Evolutionary conservation across 176 grass and related monocot species (phyloP), one percentile per base, ranked within the genome.

Genomic region (Tillandsia fasciculata): DNA sequence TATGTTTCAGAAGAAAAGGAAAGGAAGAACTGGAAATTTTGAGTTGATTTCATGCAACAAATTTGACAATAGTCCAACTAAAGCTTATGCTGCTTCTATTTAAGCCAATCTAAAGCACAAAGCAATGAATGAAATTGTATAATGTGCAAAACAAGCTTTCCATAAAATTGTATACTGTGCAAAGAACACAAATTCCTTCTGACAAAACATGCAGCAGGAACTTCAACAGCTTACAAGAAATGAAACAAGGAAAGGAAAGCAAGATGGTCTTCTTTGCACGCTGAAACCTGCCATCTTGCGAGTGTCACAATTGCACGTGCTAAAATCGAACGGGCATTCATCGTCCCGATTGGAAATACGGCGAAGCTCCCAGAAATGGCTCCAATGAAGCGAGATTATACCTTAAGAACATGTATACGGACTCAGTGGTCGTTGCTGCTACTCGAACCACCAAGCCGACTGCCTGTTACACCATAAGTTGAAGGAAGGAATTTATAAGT

Each of bases 401-500:
- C 26, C 74, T 84, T 49, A 97, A 26, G 71, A 97, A 97, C 70
- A 53, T 64, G 68, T 93, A 93, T 0, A 84, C 94, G 0, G 83
- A 78, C 27, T 93, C 89, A 0, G 89, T 99, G 61, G 12, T 90
- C 28, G 68, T 76, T 3, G 86, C 89, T 0, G 84, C 64, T 54
- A 99, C 52, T 57, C 89, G 79, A 22, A 81, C 78, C 48, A 90
- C 82, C 74, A 90, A 53, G 12, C 94, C 89, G 3, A 91, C 72
- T 64, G 78, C 86, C 89, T 99, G 80, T 49, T 14, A 3, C 5
- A 69, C 29, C 51, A 52, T 47, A 77, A 5, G 51, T 18, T 0
- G n/a, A n/a, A n/a, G n/a, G 73, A 28, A 80, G 11, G 64, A 11
- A 23, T 54, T 53, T 17, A 28, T 13, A 69, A 13, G n/a, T 24